Evolutionary conservation across 768 basidiomycete species (phyloP), one percentile per base, ranked within the genome.

Genomic region (Clitopilus passeckerianus): DNA sequence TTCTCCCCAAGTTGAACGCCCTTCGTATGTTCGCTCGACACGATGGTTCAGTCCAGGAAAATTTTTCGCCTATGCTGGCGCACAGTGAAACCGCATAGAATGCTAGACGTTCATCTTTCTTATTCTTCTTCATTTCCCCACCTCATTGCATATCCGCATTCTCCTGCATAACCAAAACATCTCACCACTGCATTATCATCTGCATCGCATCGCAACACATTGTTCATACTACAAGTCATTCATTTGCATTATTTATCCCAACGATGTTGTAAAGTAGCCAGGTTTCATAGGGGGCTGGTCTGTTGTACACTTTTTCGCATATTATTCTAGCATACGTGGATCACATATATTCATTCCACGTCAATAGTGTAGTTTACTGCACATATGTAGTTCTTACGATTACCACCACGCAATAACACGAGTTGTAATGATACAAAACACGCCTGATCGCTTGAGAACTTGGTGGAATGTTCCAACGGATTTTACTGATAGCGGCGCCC

Each of bases 11-110:
- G 63, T 65, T 58, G 65, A 60, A 53, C 58, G 70, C 46, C 20
- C 58, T 63, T 44, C 64, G 55, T 59, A 65, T 57, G 34, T 68
- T 64, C 74, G 79, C 59, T 70, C 79, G 59, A 74, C 77, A 65
- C 77, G 80, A 35, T 85, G 84, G 84, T 84, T 84, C 68, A 78
- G 78, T 57, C 76, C 81, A 27, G 78, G 78, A 68, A 78, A 79
- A 70, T 66, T 84, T 62, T 81, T 83, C 64, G 67, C 76, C 62
- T 73, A 78, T 53, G 66, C 77, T 57, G 75, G 75, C 57, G 74
- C 71, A 52, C 63, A 65, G 60, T 67, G 63, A 68, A 53, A 18
- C 55, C 14, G 58, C 41, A 6, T 60, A 63, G 62, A 34, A 34
- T 30, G 56, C 46, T n/a, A 35, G 16, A 34, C n/a, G 16, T 22